phyloP scores from a whole-genome alignment of 148 eudicot genomes.

The Amaranthus cruentus region DNA sequence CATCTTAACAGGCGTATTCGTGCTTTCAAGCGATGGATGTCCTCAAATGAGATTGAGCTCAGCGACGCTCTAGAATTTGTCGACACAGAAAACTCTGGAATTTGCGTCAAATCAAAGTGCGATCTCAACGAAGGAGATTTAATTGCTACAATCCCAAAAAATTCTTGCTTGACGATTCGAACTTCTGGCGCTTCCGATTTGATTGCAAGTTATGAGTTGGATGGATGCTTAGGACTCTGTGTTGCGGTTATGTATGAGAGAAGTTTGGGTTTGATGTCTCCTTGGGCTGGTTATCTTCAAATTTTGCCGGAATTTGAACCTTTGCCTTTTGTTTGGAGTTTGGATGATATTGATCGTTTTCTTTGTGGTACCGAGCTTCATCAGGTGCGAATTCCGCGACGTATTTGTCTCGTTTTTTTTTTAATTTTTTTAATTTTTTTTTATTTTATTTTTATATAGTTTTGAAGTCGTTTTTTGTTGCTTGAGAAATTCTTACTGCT shows the following conservation, averaged over 20 bases:
- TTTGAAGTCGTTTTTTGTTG: too few species aligned
- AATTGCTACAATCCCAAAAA: conserved; percentile 74
- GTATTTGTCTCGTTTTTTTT: neutral
- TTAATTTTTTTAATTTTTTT: neutral
- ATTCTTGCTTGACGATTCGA: conserved; percentile 59
- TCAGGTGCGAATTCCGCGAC: conserved; percentile 37
- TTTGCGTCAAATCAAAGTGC: conserved; percentile 46
- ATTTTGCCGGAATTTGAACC: conserved; percentile 48
- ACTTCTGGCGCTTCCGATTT: conserved; percentile 49
- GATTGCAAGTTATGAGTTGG: conserved; percentile 53
- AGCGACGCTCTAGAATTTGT: conserved; percentile 56
- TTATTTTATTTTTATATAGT: neutral
- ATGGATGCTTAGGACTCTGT: conserved; percentile 51
- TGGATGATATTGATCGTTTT: conserved; percentile 51
- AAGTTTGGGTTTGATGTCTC: conserved; percentile 53
- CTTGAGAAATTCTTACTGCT: too few species aligned
- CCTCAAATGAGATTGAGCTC: conserved; percentile 36
- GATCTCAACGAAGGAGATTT: conserved; percentile 58
- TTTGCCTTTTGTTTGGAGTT: conserved; percentile 72
- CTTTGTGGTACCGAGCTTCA: conserved; percentile 89
- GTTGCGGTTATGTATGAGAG: conserved; percentile 84
- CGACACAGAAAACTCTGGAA: conserved; percentile 27
- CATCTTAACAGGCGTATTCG: conserved; percentile 44
- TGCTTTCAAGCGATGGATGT: conserved; percentile 88
- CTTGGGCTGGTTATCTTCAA: conserved; percentile 73